These are phyloP conservation scores for Boletales sp. DNA, from an alignment of 768 basidiomycete species.

Conservation along the genomic window DNA sequence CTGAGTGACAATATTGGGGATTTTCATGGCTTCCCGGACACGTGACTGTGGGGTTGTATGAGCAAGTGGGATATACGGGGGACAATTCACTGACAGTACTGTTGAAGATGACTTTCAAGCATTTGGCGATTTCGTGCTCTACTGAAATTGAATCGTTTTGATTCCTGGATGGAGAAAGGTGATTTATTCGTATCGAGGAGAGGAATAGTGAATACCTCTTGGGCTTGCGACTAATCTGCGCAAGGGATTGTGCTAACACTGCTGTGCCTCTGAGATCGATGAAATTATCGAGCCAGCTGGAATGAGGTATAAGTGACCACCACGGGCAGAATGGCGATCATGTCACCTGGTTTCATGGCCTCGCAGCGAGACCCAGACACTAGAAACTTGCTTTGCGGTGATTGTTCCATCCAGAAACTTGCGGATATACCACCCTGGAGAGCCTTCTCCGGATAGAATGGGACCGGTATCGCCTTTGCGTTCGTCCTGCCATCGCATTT, in stretches of 20 bases:
- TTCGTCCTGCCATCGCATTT: slow-evolving; percentile 73
- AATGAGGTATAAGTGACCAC: slow-evolving; percentile 15
- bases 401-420: slow-evolving; percentile 87
- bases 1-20: slow-evolving; percentile 70
- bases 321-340: not conserved
- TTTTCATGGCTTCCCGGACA: slow-evolving; percentile 68
- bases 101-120: slow-evolving; percentile 80
- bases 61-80: not conserved
- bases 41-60: slow-evolving; percentile 45
- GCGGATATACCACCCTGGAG: slow-evolving; percentile 91
- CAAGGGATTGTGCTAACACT: slow-evolving; percentile 76
- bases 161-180: slow-evolving; percentile 11
- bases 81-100: slow-evolving; percentile 40
- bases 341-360: slow-evolving; percentile 77
- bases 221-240: slow-evolving; percentile 71
- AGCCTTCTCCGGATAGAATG: slow-evolving; percentile 53
- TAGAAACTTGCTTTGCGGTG: slow-evolving; percentile 73
- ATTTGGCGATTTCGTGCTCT: slow-evolving; percentile 88
- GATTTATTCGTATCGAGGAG: not conserved
- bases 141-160: slow-evolving; percentile 58
- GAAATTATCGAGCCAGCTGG: slow-evolving; percentile 79
- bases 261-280: slow-evolving; percentile 76
- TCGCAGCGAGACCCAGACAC: slow-evolving; percentile 72
- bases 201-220: slow-evolving; percentile 47
- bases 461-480: slow-evolving; percentile 59